A percentile compares a stretch with the other conserved stretches of the same genome.
Conservation (phyloP, 2,329 filamentous ascomycete genomes). For the Pseudogymnoascus sp. region DNA sequence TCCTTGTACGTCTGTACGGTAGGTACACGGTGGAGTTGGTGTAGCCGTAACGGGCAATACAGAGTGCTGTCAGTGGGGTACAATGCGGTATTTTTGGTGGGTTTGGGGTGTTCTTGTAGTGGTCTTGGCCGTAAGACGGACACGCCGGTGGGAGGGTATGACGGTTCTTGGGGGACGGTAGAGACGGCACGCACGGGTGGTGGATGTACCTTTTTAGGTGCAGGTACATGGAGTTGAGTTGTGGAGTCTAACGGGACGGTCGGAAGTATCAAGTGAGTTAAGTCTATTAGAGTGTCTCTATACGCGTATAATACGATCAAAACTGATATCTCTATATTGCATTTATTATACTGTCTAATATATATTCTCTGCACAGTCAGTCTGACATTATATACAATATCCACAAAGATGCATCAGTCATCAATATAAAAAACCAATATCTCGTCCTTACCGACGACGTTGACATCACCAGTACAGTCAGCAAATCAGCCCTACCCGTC, state of each 20-base stretch:
- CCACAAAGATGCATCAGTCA: neutral
- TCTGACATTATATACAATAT: neutral
- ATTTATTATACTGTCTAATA: neutral
- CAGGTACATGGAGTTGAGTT: neutral
- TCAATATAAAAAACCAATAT: neutral
- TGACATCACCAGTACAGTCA: neutral
- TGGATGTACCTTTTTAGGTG: neutral
- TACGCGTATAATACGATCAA: neutral
- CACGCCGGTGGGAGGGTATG: neutral
- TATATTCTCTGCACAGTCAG: neutral
- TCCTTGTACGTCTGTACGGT: neutral
- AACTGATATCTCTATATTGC: neutral
- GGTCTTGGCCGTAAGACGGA: neutral
- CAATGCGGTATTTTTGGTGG: neutral
- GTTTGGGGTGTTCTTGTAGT: neutral
- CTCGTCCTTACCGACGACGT: neutral
- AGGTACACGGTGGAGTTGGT: neutral
- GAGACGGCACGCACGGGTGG: neutral
- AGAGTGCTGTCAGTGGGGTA: neutral
- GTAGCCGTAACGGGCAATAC: slow-evolving; percentile 3
- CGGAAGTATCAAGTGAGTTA: neutral
- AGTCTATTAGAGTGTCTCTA: no score
- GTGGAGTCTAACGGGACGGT: neutral
- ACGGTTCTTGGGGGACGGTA: neutral
- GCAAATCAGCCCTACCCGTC: neutral